Evolutionary conservation across 495 filamentous ascomycete genomes (phyloP).

Genomic region (Acidomyces sp.): DNA sequence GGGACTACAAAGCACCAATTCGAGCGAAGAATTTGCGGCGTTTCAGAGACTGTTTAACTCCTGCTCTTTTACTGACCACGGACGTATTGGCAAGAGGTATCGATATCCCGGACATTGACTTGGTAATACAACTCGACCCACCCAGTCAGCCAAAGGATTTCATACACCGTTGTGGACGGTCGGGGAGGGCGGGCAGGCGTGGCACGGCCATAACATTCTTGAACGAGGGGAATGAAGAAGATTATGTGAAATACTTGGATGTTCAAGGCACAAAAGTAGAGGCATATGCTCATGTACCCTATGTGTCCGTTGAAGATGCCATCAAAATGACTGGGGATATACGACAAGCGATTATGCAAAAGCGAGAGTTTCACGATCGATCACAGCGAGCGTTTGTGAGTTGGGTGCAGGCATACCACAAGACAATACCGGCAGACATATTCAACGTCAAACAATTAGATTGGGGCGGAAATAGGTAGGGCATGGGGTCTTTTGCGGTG

Average conservation of each 20-base stretch:
- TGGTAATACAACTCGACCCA: conserved; percentile 85
- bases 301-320: conserved; percentile 44
- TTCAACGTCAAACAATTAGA: conserved; percentile 72
- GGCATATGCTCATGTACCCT: conserved; percentile 31
- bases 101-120: conserved; percentile 88
- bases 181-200: conserved; percentile 74
- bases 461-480: conserved; percentile 66
- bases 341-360: conserved; percentile 47
- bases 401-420: conserved; percentile 81
- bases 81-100: conserved; percentile 78
- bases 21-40: conserved; percentile 67
- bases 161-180: conserved; percentile 86
- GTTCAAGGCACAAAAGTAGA: conserved; percentile 57
- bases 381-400: conserved; percentile 82
- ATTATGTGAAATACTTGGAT: conserved; percentile 77
- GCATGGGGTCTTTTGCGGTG: conserved; percentile 75
- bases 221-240: conserved; percentile 69
- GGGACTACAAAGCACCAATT: conserved; percentile 69
- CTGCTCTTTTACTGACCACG: conserved; percentile 74
- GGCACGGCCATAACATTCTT: conserved; percentile 78
- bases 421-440: conserved; percentile 81
- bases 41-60: conserved; percentile 53
- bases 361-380: conserved; percentile 79
- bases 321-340: conserved; percentile 39
- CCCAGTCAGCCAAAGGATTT: conserved; percentile 90